phyloP scores from a whole-genome alignment of 495 filamentous ascomycete species.

The Neurospora discreta region DNA sequence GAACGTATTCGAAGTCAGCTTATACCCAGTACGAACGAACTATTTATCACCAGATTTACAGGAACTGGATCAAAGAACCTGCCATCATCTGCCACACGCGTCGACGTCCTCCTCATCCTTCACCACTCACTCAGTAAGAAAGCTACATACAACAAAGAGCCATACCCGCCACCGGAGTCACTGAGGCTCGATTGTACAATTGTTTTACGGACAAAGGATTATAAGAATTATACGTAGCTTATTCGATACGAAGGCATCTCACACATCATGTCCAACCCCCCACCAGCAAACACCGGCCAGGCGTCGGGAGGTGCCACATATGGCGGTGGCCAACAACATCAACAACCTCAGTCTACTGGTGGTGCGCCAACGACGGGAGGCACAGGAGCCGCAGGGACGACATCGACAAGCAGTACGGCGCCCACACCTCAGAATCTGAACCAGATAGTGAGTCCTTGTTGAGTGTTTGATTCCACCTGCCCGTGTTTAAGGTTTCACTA shows the following conservation, averaged over 20 bases:
- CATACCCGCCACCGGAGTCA: background rate
- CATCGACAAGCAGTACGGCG: conserved; percentile 31
- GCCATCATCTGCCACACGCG: background rate
- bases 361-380: conserved; percentile 9
- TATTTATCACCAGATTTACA: background rate
- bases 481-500: background rate
- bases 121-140: background rate
- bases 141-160: background rate
- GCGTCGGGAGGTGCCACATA: conserved; percentile 10
- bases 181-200: background rate
- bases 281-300: conserved; percentile 4
- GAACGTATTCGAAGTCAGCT: background rate
- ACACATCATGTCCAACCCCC: conserved; percentile 14
- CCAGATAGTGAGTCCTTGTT: conserved; percentile 57
- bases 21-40: background rate
- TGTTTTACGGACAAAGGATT: background rate
- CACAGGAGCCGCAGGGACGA: conserved; percentile 9
- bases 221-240: background rate
- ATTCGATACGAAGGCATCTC: background rate
- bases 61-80: background rate
- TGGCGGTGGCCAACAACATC: background rate
- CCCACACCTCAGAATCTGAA: conserved; percentile 83
- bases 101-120: background rate
- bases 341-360: conserved; percentile 17
- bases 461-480: conserved; percentile 5